Evolutionary conservation across 2,329 filamentous ascomycete species (phyloP), one percentile per base, ranked within the genome.

Genomic region (Metarhizium humberi): DNA sequence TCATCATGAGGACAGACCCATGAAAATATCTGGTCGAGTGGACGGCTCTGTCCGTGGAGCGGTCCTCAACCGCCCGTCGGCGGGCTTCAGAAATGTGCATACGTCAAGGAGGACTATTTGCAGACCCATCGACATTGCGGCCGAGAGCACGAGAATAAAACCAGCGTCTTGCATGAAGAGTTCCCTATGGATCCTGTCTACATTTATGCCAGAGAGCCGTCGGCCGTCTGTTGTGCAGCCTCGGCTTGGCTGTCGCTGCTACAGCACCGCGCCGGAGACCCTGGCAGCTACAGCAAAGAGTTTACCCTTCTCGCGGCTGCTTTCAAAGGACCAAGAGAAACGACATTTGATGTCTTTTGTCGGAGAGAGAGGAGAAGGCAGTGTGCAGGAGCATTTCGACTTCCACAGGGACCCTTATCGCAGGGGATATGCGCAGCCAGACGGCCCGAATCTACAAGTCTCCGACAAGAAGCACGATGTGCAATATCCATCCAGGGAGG

Each of bases 1-100:
- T 56, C 66, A 74, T 61, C 70, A 80, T 79, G 77, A 73, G 69
- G 73, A 76, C 73, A 72, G 75, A 71, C 79, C 74, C 78, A 84
- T 84, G 80, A 82, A 77, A 78, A 72, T 77, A 72, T 71, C 75
- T 64, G 77, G 73, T 72, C 78, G 77, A 78, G 75, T 82, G 71
- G 78, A 82, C 71, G 73, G 78, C 74, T 78, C 78, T 74, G 76
- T 79, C 74, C 80, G 76, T 73, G 74, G 76, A 74, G 76, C 78
- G 67, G 75, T 80, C 69, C 71, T 78, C 63, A 72, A 70, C 69
- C 73, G 73, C 68, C 71, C 71, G 59, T 69, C 71, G 62, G 61
- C 64, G 55, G 62, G 62, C 55, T 58, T 65, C 55, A 62, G 59
- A 49, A 58, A 40, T 49, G 47, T 56, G 46, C 56, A 51, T 29